Base-by-base conservation (phyloP, 768 basidiomycete species). In the Pleurotus platypus region DNA sequence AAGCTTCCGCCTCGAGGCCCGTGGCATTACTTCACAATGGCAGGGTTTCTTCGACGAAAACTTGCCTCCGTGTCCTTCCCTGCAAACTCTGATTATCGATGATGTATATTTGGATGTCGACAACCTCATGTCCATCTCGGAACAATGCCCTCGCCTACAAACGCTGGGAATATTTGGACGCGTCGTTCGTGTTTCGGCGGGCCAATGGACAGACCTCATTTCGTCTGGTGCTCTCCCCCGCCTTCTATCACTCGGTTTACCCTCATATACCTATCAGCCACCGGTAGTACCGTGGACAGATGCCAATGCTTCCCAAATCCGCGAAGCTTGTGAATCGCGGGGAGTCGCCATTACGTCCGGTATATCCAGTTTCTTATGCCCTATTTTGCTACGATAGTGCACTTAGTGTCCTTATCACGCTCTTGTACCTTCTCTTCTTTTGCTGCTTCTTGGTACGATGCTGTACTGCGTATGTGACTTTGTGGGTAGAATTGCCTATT, bases 151-250 rank as follows among this genome's bases (percentile, higher is more conserved):
- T 13, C 67, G 69, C 37, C 59, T 85, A 58, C 72, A 75, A 62
- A 69, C 74, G 35, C 63, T 84, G 42, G 66, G 64, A 12, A 65
- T 83, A 12, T 61, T 61, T 4, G 80, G 80, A 8, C 72, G 80
- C 22, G 66, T 60, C 38, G 66, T 75, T 8, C 66, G 70, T n/a
- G 59, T 81, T 20, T 60, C 66, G 5, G 59, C 72, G 24, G 55
- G 67, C 16, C 76, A 78, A 59, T 84, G 81, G 82, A 63, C 60
- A 4, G 48, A 62, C 15, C 77, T 79, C 55, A 63, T 82, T 42
- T 48, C 56, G 8, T 75, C 69, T 37, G 71, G 75, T 3, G 62
- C 65, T 7, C 61, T 78, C 5, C 60, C 72, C 5, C 65, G 60
- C 5, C 66, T 82, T 49, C 69, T 66, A 27, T 62, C 62, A 11